Conservation (phyloP, 2,329 filamentous ascomycete species). For the Furcasterigmium furcatum region DNA sequence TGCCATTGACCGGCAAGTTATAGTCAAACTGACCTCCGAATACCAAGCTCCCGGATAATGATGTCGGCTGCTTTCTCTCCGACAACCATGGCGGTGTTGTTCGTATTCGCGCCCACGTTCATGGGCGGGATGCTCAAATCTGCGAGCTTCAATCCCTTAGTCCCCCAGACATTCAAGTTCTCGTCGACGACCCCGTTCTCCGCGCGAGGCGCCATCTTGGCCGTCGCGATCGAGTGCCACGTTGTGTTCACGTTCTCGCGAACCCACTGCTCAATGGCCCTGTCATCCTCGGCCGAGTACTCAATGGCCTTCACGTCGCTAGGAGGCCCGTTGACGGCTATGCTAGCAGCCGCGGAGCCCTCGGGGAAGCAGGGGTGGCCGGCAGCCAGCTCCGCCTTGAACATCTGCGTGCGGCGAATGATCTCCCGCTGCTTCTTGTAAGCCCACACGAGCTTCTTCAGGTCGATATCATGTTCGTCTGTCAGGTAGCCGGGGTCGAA, state of each 20-base stretch:
- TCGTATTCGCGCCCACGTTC: slow-evolving; percentile 45
- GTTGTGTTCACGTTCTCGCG: slow-evolving; percentile 36
- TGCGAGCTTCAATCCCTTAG: slow-evolving; percentile 35
- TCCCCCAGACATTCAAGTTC: slow-evolving; percentile 38
- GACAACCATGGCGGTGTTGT: slow-evolving; percentile 42
- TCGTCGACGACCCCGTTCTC: slow-evolving; percentile 37
- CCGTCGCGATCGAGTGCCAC: slow-evolving; percentile 44
- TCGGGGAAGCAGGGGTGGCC: slow-evolving; percentile 41
- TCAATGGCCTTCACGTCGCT: slow-evolving; percentile 33
- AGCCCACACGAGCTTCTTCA: slow-evolving; percentile 59
- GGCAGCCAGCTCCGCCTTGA: slow-evolving; percentile 40
- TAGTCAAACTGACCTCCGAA: too few species aligned
- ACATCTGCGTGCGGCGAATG: slow-evolving; percentile 52
- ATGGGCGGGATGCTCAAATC: slow-evolving; percentile 30
- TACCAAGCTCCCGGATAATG: slow-evolving; percentile 30
- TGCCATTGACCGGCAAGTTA: too few species aligned
- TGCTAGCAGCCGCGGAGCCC: slow-evolving; percentile 36
- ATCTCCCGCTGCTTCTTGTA: slow-evolving; percentile 67
- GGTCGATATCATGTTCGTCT: slow-evolving; percentile 45
- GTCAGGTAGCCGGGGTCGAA: slow-evolving; percentile 51
- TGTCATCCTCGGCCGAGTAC: slow-evolving; percentile 48
- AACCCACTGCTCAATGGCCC: slow-evolving; percentile 41
- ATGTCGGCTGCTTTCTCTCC: slow-evolving; percentile 45
- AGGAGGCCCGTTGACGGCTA: slow-evolving; percentile 41
- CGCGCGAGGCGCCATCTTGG: slow-evolving; percentile 39